Evolutionary conservation across 768 basidiomycete genomes (phyloP).

Genomic region (Leucocoprinus sp.): DNA sequence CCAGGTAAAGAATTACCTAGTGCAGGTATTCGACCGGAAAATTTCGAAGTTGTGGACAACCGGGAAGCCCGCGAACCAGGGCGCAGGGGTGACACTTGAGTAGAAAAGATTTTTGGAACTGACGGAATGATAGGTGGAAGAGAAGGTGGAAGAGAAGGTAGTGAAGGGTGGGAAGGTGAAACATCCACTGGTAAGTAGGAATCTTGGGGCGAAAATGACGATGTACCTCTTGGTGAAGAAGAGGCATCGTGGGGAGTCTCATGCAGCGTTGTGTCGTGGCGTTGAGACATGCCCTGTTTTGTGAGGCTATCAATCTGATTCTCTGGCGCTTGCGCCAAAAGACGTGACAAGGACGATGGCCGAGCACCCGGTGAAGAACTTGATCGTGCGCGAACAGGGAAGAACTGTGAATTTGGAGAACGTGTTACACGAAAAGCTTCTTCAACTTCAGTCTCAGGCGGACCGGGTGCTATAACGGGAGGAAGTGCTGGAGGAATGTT

Average conservation of each 20-base stretch:
- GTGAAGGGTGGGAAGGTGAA: conserved; percentile 28
- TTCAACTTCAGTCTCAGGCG: conserved; percentile 65
- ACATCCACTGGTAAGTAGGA: conserved; percentile 11
- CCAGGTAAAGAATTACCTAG: conserved; percentile 40
- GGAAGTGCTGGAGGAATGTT: conserved; percentile 36
- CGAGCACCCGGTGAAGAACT: conserved; percentile 64
- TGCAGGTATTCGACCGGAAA: conserved; percentile 58
- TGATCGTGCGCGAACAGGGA: conserved; percentile 53
- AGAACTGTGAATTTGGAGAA: conserved; percentile 60
- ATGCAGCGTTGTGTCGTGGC: conserved; percentile 14
- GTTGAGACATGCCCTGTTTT: conserved; percentile 13
- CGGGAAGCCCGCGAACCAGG: conserved; percentile 69
- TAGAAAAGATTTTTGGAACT: conserved; percentile 26
- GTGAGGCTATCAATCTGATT: conserved; percentile 21
- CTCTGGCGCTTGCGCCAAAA: conserved; percentile 65
- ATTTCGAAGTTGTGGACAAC: conserved; percentile 57
- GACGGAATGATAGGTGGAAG: conserved; percentile 27
- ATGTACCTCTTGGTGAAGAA: conserved; percentile 10
- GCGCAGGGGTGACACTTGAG: conserved; percentile 48
- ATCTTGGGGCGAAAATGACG: conserved; percentile 20
- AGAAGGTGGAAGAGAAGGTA: conserved; percentile 31
- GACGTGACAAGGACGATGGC: conserved; percentile 71
- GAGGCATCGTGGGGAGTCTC: conserved; percentile 12
- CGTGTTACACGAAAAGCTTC: conserved; percentile 60
- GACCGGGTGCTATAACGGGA: conserved; percentile 39